Conservation (phyloP, 1,284 basidiomycete species). For the Phellopilus nigrolimitatus region DNA sequence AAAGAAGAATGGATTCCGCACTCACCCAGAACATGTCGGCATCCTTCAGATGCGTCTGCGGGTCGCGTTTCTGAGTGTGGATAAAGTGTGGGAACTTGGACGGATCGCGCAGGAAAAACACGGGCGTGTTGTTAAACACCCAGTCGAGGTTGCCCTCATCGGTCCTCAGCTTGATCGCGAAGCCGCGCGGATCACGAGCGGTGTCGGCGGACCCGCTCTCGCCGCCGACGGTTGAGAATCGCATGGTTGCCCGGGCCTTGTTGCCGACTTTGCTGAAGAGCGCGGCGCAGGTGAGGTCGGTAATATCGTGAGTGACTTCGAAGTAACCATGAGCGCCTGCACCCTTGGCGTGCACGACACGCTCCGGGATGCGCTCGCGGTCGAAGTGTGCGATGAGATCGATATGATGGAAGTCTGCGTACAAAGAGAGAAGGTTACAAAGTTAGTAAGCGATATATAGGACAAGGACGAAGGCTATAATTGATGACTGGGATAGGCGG, state of each 20-base stretch:
- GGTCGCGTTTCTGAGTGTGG: constrained; percentile 91
- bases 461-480: constrained; percentile 15
- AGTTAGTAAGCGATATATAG: not conserved
- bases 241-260: constrained; percentile 66
- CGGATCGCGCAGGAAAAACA: constrained; percentile 85
- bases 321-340: constrained; percentile 92
- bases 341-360: constrained; percentile 85
- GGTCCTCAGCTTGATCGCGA: constrained; percentile 87
- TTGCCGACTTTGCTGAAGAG: constrained; percentile 71
- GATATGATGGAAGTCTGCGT: constrained; percentile 81
- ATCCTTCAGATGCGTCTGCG: constrained; percentile 85
- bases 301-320: constrained; percentile 78
- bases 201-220: constrained; percentile 87
- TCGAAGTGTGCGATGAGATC: constrained; percentile 89
- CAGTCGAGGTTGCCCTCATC: constrained; percentile 88
- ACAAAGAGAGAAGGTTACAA: constrained; percentile 3
- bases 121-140: constrained; percentile 90
- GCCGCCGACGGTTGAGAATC: constrained; percentile 87
- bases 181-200: constrained; percentile 90
- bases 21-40: constrained; percentile 75
- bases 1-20: not conserved
- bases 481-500: not conserved
- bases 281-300: constrained; percentile 72
- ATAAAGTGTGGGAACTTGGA: constrained; percentile 91
- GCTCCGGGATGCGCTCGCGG: constrained; percentile 93